phyloP scores from a whole-genome alignment of 495 filamentous ascomycete genomes.

The Glarea lozoyensis region DNA sequence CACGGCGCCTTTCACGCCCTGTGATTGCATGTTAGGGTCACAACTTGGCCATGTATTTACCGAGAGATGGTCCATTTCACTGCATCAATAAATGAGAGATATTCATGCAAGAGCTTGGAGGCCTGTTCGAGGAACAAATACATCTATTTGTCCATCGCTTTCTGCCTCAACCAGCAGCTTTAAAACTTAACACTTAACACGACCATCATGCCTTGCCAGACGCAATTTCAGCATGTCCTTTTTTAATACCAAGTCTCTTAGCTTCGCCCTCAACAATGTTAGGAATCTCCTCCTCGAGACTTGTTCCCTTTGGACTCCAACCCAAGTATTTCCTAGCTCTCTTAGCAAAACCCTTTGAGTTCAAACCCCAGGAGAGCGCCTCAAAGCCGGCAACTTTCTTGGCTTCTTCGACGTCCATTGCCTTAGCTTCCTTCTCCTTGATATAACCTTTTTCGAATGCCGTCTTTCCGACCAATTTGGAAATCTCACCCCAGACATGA shows the following conservation, averaged over 20 bases:
- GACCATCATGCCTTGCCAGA: neutral
- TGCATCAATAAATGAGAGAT: too few relatives aligned
- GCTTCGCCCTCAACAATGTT: conserved; percentile 43
- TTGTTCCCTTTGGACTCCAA: conserved; percentile 44
- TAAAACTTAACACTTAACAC: too few relatives aligned
- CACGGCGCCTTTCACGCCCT: too few relatives aligned
- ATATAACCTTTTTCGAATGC: conserved; percentile 58
- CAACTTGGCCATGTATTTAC: too few relatives aligned
- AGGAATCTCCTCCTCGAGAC: conserved; percentile 42
- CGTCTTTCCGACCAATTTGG: conserved; percentile 48
- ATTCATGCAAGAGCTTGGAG: too few relatives aligned
- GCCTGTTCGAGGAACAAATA: too few relatives aligned
- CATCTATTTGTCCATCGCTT: too few relatives aligned
- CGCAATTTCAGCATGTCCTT: conserved; percentile 10
- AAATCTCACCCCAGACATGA: conserved; percentile 60
- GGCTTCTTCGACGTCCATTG: conserved; percentile 52
- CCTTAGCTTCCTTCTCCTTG: conserved; percentile 55
- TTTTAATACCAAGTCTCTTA: conserved; percentile 25
- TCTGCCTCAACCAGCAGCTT: too few relatives aligned
- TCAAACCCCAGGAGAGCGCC: conserved; percentile 43
- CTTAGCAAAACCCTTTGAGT: conserved; percentile 46
- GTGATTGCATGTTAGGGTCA: too few relatives aligned
- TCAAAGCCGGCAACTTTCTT: conserved; percentile 35
- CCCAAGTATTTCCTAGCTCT: conserved; percentile 51
- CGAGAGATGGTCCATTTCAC: too few relatives aligned